Base-by-base conservation (phyloP, 495 filamentous ascomycete species). In the Lophium mytilinum region DNA sequence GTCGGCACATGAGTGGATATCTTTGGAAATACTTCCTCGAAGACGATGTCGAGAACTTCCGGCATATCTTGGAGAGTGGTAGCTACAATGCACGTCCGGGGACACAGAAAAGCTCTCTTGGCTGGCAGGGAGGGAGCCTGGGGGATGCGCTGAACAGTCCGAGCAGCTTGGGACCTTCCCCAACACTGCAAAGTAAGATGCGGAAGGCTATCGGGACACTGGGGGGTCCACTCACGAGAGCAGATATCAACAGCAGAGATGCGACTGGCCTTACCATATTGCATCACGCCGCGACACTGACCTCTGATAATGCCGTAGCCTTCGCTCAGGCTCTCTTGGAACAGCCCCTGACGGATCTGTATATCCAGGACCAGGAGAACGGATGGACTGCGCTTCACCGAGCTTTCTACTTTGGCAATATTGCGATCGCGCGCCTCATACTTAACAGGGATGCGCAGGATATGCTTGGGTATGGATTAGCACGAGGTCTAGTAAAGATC, bases 341-440 rank as follows among this genome's bases (percentile, higher is more conserved):
- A 17, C 83, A 90, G 57, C 88, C 93, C 7, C 75, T 83, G n/a
- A 80, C 87, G 55, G 93, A 98, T 72, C 78, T 97, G 11, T 89
- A 94, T 61, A 70, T 76, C 14, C 89, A 94, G 59, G 93, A 98
- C 69, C 75, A 78, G 40, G 93, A 98, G 69, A 96, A 85, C 69
- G 94, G 92, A 18, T 98, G 93, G 93, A 97, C 94, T 50, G 83
- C 90, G 17, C 75, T 98, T 43, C 93, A 98, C 64, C 82, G 93
- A 62, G 89, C 94, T 9, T 75, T 98, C 48, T 98, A 97, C 65
- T 84, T 87, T 63, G 94, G 94, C 17, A 97, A 96, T 67, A 83
- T 90, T 49, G 84, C 88, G 11, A 84, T 95, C 56, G 91, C 94
- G 1, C 79, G 87, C 47, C 77, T 84, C 11, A 80, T 97, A 42